phyloP scores from a whole-genome alignment of 345 rosid genomes.

The Rhizophora mangle region DNA sequence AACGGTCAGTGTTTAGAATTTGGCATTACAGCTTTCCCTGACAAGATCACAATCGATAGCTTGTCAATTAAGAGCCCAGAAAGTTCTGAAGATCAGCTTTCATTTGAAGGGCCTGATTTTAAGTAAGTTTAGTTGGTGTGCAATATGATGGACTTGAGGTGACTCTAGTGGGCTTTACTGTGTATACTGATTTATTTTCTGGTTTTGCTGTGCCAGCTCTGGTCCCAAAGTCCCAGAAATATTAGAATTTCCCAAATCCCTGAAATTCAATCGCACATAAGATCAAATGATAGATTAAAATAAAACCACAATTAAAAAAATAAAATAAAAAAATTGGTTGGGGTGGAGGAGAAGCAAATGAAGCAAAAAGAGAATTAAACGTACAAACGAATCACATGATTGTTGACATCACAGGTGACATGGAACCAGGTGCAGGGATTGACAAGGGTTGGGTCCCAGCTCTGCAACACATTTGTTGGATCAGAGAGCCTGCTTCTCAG shows the following conservation, averaged over 20 bases:
- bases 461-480: constrained; percentile 69
- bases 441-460: constrained; percentile 96
- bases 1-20: constrained; percentile 45
- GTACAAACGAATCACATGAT: constrained; percentile 61
- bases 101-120: constrained; percentile 70
- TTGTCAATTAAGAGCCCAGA: constrained; percentile 39
- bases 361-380: constrained; percentile 10
- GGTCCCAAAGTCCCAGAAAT: constrained; percentile 65
- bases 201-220: constrained; percentile 36
- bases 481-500: constrained; percentile 60
- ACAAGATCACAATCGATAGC: constrained; percentile 55
- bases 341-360: not conserved
- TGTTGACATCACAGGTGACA: constrained; percentile 65
- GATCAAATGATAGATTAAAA: not conserved
- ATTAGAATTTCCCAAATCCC: constrained; percentile 69
- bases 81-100: constrained; percentile 40
- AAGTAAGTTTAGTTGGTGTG: constrained; percentile 27
- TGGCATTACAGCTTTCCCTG: constrained; percentile 45
- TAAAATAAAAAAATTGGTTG: not conserved
- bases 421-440: constrained; percentile 93
- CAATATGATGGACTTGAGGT: not conserved
- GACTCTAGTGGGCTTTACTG: not conserved
- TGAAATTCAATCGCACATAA: constrained; percentile 17
- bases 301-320: not conserved
- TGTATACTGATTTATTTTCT: not conserved